Conservation (phyloP, 2,329 filamentous ascomycete genomes). For the Aspergillus sp. region DNA sequence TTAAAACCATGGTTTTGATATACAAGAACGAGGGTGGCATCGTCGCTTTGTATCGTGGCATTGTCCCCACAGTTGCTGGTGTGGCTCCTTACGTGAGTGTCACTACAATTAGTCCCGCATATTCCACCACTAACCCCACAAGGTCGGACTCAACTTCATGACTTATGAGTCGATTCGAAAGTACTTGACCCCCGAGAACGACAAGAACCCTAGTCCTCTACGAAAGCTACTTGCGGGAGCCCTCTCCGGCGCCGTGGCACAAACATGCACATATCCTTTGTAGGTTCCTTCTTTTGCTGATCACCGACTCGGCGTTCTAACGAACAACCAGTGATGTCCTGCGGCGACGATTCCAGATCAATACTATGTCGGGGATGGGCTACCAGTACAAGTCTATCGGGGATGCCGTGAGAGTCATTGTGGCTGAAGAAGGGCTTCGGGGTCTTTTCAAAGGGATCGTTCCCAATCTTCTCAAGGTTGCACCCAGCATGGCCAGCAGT, state of each 20-base stretch:
- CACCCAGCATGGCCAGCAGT: slow-evolving; percentile 96
- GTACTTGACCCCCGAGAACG: slow-evolving; percentile 81
- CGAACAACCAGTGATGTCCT: slow-evolving; percentile 69
- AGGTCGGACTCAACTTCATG: slow-evolving; percentile 98
- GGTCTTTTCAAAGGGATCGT: slow-evolving; percentile 96
- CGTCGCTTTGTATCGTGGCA: slow-evolving; percentile 84
- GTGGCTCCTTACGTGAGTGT: slow-evolving; percentile 82
- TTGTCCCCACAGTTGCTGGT: slow-evolving; percentile 88
- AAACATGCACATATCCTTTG: slow-evolving; percentile 98
- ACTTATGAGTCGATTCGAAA: slow-evolving; percentile 87
- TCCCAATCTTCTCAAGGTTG: slow-evolving; percentile 93
- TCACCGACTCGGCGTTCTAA: slow-evolving; percentile 8
- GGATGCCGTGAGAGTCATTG: slow-evolving; percentile 78
- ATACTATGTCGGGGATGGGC: slow-evolving; percentile 98
- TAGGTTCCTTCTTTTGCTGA: slow-evolving; percentile 48
- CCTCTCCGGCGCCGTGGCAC: slow-evolving; percentile 91
- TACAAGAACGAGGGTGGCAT: slow-evolving; percentile 88
- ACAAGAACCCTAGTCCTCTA: slow-evolving; percentile 73
- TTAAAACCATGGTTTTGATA: slow-evolving; percentile 75
- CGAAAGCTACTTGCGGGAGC: slow-evolving; percentile 88
- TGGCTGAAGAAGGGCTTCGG: slow-evolving; percentile 75
- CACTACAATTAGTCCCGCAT: not conserved
- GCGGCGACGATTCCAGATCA: slow-evolving; percentile 92
- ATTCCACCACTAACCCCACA: slow-evolving; percentile 17
- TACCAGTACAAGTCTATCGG: slow-evolving; percentile 88